Evolutionary conservation across 306 rosid species (phyloP).

Genomic region (Vicia sativa): DNA sequence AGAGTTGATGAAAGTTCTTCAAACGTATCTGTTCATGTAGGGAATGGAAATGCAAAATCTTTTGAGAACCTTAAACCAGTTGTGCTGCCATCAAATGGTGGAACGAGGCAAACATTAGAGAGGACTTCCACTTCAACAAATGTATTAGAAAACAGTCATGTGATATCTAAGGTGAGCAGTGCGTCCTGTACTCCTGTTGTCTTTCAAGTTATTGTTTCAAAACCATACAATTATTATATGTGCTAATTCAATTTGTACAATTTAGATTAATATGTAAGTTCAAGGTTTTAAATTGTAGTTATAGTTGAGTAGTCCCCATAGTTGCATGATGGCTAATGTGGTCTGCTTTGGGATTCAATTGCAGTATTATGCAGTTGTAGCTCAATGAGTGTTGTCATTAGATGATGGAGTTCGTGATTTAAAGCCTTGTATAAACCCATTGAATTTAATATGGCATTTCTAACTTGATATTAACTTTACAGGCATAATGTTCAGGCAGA

Average conservation of each 20-base stretch:
- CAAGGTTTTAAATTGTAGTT: not conserved
- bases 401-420: conserved; percentile 5
- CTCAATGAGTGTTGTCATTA: conserved; percentile 2
- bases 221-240: conserved; percentile 21
- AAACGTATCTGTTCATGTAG: conserved; percentile 35
- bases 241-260: conserved; percentile 17
- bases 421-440: not conserved
- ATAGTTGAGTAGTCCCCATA: not conserved
- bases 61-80: conserved; percentile 44
- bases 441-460: conserved; percentile 19
- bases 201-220: conserved; percentile 25
- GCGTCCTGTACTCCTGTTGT: conserved; percentile 27
- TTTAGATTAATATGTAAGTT: conserved; percentile 14
- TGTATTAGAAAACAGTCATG: conserved; percentile 42
- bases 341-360: not conserved
- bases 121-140: conserved; percentile 44
- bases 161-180: conserved; percentile 60
- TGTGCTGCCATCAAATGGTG: conserved; percentile 35
- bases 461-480: not conserved
- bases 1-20: conserved; percentile 39
- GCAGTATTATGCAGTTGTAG: not conserved
- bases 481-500: conserved; percentile 17
- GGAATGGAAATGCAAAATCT: conserved; percentile 42
- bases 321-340: conserved; percentile 15
- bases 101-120: conserved; percentile 42